These are phyloP conservation scores for Phytophthora cryptogea DNA, from an alignment of 352 stramenopile genomes.

Conservation along the genomic window DNA sequence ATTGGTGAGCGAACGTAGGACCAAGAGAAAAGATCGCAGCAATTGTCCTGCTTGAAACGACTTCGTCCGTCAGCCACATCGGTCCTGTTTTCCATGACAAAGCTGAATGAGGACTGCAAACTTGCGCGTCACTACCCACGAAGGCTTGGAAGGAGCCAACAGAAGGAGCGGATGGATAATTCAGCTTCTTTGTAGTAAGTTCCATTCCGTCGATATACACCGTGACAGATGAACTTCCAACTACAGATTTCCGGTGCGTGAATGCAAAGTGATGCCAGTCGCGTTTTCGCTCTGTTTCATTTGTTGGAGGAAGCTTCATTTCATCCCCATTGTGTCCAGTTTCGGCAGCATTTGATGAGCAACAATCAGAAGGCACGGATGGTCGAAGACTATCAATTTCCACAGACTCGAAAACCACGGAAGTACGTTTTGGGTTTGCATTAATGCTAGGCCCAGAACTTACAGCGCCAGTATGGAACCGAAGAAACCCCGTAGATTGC, in stretches of 20 bases:
- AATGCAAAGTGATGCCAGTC: conserved; percentile 82
- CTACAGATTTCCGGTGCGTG: conserved; percentile 68
- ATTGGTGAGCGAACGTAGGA: conserved; percentile 59
- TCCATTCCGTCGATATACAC: conserved; percentile 78
- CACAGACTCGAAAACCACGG: conserved; percentile 67
- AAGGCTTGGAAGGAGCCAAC: conserved; percentile 62
- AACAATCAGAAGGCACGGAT: not conserved
- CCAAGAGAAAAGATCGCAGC: conserved; percentile 72
- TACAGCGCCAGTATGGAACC: conserved; percentile 63
- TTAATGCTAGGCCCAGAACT: conserved; percentile 65
- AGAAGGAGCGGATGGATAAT: conserved; percentile 57
- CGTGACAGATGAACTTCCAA: conserved; percentile 74
- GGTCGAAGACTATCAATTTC: conserved; percentile 49
- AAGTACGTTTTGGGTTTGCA: conserved; percentile 52
- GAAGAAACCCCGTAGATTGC: conserved; percentile 57
- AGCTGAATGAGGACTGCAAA: conserved; percentile 67
- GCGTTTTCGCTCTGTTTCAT: conserved; percentile 31
- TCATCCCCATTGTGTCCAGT: not conserved
- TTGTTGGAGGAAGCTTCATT: conserved; percentile 1
- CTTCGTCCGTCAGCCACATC: conserved; percentile 69
- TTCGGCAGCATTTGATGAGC: not conserved
- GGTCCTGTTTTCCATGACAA: conserved; percentile 68
- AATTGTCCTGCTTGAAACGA: conserved; percentile 46
- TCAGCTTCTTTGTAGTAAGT: conserved; percentile 75
- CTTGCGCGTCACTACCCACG: conserved; percentile 74